Evolutionary conservation across 2,329 filamentous ascomycete genomes (phyloP), one percentile per base, ranked within the genome.

Genomic region (Talaromyces sp.): DNA sequence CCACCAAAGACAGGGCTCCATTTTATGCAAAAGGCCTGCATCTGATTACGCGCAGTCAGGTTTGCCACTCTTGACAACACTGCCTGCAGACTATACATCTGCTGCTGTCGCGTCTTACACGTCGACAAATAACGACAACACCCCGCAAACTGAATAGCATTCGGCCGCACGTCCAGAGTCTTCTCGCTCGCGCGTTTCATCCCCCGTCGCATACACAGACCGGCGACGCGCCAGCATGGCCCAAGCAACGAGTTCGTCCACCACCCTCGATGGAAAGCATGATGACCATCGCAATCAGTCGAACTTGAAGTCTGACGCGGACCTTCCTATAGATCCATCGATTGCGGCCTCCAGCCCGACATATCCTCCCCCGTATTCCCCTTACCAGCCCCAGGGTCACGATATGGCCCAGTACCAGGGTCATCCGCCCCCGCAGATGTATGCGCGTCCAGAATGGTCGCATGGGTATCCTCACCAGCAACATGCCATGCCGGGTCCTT

Each of bases 251-350:
- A 96, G 93, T 96, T 91, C 91, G 92, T 96, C 91, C 81, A 85
- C 91, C 84, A 72, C 89, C 87, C 83, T 91, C 85, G 90, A 92
- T 91, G 90, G 83, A 77, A 82, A 82, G 73, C 83, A 84, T 81
- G 88, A 80, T 82, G 79, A 83, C 85, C 87, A 90, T 88, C 88
- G 88, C 82, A 84, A 85, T 81, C 83, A 85, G 77, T 71, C 75
- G 71, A 76, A 72, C 70, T 85, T 88, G 81, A 93, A 92, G 80
- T 96, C 93, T 96, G 91, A 96, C 92, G 86, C 85, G 86, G 89
- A 92, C 88, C 87, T 96, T 83, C 92, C 92, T 89, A 93, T 96
- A 97, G 93, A 97, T 96, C 92, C 93, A 73, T 96, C 92, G 78
- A 96, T 97, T 77, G 90, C 92, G 78, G 88, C 91, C 72, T 90